phyloP scores from a whole-genome alignment of 768 basidiomycete species.

The Trametes punicea region DNA sequence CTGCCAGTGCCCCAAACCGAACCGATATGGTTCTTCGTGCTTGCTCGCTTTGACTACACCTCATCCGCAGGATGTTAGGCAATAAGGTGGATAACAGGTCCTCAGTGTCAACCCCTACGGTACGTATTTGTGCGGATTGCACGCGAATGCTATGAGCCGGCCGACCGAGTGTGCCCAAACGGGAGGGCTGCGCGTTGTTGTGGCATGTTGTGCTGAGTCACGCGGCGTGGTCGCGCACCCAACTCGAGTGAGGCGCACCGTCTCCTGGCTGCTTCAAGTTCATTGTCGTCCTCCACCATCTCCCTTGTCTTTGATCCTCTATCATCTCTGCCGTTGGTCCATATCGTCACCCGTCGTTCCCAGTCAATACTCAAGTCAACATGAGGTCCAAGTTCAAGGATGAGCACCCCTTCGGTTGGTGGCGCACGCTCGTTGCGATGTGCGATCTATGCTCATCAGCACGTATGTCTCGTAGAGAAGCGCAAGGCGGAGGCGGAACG shows the following conservation, averaged over 20 bases:
- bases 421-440: conserved; percentile 24
- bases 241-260: conserved; percentile 18
- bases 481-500: conserved; percentile 99
- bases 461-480: conserved; percentile 64
- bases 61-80: no score
- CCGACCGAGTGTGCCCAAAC: conserved; percentile 7
- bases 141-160: not conserved
- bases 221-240: conserved; percentile 22
- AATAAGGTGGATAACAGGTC: no score
- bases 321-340: not conserved
- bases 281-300: conserved; percentile 20
- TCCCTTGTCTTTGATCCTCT: conserved; percentile 15
- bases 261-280: conserved; percentile 23
- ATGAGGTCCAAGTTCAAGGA: conserved; percentile 99
- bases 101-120: not conserved
- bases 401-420: conserved; percentile 95
- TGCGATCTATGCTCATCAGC: conserved; percentile 35
- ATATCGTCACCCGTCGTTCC: not conserved
- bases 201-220: conserved; percentile 26
- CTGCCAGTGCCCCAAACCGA: no score
- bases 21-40: no score
- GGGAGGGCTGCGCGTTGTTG: conserved; percentile 22
- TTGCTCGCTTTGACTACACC: no score
- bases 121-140: not conserved
- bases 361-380: conserved; percentile 18